Evolutionary conservation across 73 alveolate genomes (phyloP).

Genomic region (Paramecium primaurelia): DNA sequence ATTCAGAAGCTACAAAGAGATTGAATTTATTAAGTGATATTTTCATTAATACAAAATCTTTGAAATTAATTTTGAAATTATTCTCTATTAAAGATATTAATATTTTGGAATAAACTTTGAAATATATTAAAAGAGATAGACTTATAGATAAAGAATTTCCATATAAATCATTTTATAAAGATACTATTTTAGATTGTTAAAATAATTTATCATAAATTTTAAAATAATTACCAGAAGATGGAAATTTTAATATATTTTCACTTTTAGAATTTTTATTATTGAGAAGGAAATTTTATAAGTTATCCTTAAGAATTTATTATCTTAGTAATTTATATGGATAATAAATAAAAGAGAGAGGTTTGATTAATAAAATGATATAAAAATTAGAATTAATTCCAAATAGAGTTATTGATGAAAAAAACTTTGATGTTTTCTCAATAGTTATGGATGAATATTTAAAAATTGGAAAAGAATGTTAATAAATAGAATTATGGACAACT

Average conservation of each 20-base stretch:
- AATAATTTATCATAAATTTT: background rate
- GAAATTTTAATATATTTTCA: conserved; percentile 18
- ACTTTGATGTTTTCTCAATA: background rate
- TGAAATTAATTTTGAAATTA: background rate
- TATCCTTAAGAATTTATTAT: background rate
- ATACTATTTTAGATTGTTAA: background rate
- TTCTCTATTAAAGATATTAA: background rate
- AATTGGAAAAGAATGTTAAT: conserved; percentile 13
- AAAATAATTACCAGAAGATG: conserved; percentile 8
- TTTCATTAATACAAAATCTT: background rate
- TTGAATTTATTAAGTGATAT: background rate
- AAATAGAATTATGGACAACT: background rate
- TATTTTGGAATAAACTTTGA: background rate
- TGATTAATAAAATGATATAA: background rate
- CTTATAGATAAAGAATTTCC: background rate
- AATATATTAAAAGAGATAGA: conserved; percentile 27
- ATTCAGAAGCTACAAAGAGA: background rate
- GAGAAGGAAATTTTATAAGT: background rate
- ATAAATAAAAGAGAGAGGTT: background rate
- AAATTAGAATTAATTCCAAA: background rate
- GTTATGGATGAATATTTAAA: conserved; percentile 23
- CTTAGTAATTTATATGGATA: background rate
- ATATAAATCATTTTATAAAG: background rate
- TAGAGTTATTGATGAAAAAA: background rate
- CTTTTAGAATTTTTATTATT: background rate